Evolutionary conservation across 2,329 filamentous ascomycete species (phyloP).

Genomic region (Aspergillus sp.): DNA sequence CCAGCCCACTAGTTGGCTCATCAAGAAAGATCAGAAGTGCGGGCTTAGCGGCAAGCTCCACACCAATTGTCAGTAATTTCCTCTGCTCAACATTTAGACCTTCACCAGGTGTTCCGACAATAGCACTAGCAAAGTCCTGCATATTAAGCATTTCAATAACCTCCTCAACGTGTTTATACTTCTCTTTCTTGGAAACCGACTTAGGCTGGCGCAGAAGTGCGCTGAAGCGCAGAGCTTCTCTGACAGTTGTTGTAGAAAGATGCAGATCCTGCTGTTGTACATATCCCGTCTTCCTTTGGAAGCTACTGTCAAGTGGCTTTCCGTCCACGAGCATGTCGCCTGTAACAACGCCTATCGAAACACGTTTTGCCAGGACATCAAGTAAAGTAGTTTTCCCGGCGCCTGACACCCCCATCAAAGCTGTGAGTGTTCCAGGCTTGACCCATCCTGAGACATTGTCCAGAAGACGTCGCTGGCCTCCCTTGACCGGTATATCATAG

Average conservation of each 20-base stretch:
- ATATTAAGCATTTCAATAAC: constrained; percentile 81
- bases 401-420: constrained; percentile 63
- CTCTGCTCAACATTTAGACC: constrained; percentile 64
- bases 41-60: constrained; percentile 88
- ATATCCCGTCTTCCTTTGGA: constrained; percentile 67
- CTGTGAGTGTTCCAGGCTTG: constrained; percentile 58
- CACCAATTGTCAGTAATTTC: constrained; percentile 81
- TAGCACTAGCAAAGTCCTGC: constrained; percentile 81
- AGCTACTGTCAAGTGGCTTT: constrained; percentile 56
- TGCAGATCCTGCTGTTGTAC: constrained; percentile 76
- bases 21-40: constrained; percentile 84
- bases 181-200: constrained; percentile 68
- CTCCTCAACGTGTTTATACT: constrained; percentile 80
- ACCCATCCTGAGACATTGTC: constrained; percentile 58
- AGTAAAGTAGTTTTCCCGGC: constrained; percentile 65
- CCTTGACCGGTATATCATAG: constrained; percentile 57
- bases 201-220: constrained; percentile 80
- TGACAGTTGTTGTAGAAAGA: constrained; percentile 77
- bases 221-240: constrained; percentile 82
- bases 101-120: constrained; percentile 84
- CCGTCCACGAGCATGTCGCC: constrained; percentile 69
- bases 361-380: constrained; percentile 60
- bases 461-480: constrained; percentile 53
- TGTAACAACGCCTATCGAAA: constrained; percentile 63
- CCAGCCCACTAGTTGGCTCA: constrained; percentile 87